Percentiles rank a stretch among this genome's conserved stretches.
These are phyloP conservation scores for Auricularia cornea DNA, from an alignment of 768 basidiomycete species.

Conservation along the genomic window DNA sequence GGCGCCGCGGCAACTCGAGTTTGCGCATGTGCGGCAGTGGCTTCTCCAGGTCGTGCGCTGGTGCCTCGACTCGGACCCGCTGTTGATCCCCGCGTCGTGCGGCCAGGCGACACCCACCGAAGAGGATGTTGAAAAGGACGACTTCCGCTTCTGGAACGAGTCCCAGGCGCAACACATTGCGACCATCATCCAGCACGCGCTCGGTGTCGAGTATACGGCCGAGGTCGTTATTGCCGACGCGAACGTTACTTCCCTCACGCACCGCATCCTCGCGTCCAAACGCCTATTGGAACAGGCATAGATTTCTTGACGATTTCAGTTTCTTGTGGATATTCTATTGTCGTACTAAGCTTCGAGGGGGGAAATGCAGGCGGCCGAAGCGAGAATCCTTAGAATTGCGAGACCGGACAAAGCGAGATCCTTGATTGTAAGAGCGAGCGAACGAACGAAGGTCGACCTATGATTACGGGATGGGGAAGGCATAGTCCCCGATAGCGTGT, in stretches of 20 bases:
- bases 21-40: conserved; percentile 52
- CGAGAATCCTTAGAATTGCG: too few relatives aligned
- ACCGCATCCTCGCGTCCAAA: conserved; percentile 73
- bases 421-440: not conserved
- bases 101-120: conserved; percentile 16
- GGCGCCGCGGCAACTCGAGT: conserved; percentile 54
- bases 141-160: conserved; percentile 91
- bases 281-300: conserved; percentile 29
- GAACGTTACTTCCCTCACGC: conserved; percentile 77
- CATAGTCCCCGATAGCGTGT: not conserved
- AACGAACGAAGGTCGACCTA: not conserved
- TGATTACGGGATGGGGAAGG: not conserved
- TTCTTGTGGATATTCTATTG: too few relatives aligned
- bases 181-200: conserved; percentile 66
- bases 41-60: conserved; percentile 74
- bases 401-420: too few relatives aligned
- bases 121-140: conserved; percentile 63
- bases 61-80: conserved; percentile 80
- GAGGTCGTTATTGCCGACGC: conserved; percentile 93
- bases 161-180: conserved; percentile 87
- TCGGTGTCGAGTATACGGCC: conserved; percentile 79
- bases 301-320: too few relatives aligned
- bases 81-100: conserved; percentile 52
- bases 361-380: not conserved
- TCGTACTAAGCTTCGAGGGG: too few relatives aligned